Evolutionary conservation across 441 rosid species (phyloP).

Genomic region (Biscutella laevigata): DNA sequence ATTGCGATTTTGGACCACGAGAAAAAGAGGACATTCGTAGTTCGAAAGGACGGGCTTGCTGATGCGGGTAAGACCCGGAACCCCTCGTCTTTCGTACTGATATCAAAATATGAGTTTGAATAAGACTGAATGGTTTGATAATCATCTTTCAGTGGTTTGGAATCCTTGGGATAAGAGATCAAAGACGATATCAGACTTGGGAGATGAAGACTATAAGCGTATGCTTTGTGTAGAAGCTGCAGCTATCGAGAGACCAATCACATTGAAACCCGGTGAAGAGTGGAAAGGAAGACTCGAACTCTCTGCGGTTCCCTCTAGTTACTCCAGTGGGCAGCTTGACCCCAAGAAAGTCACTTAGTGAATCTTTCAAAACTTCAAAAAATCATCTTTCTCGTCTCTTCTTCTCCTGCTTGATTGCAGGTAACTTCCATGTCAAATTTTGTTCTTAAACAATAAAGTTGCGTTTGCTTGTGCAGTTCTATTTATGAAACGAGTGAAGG

Average conservation of each 20-base stretch:
- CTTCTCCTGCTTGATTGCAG: too few relatives aligned
- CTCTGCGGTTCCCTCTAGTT: conserved; percentile 82
- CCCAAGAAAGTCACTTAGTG: conserved; percentile 52
- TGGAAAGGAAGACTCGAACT: conserved; percentile 92
- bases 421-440: too few relatives aligned
- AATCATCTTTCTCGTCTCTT: not conserved
- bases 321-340: conserved; percentile 91
- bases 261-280: conserved; percentile 87
- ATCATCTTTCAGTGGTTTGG: conserved; percentile 68
- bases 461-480: too few relatives aligned
- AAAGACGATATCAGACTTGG: conserved; percentile 76
- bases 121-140: not conserved
- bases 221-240: conserved; percentile 94
- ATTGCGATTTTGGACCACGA: conserved; percentile 85
- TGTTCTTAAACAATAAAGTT: too few relatives aligned
- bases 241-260: conserved; percentile 68
- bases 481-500: too few relatives aligned
- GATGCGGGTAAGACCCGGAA: conserved; percentile 64
- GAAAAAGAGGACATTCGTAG: conserved; percentile 78
- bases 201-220: conserved; percentile 85
- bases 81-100: not conserved
- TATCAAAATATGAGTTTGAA: too few relatives aligned
- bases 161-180: conserved; percentile 95
- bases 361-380: conserved; percentile 26
- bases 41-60: conserved; percentile 89